These are phyloP conservation scores for Atkinsonella texensis DNA, from an alignment of 2,329 filamentous ascomycete species.

Conservation along the genomic window DNA sequence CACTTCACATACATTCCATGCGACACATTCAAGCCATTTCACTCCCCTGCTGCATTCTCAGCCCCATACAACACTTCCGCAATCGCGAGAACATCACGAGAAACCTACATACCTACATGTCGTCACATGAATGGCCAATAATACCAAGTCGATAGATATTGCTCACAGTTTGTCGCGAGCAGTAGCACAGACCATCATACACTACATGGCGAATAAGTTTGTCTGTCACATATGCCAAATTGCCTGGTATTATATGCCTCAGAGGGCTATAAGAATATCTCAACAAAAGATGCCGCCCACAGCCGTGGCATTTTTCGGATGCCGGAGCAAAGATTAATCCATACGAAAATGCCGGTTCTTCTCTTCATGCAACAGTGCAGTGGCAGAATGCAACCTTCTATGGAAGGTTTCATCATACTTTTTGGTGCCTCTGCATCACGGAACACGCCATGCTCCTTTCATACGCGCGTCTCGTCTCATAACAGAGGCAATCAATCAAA, in stretches of 20 bases:
- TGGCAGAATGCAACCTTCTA: background rate
- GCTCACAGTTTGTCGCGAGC: background rate
- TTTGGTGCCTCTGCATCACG: background rate
- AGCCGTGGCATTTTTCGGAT: background rate
- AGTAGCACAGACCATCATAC: background rate
- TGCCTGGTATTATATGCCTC: background rate
- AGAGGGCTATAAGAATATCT: background rate
- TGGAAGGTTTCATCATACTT: background rate
- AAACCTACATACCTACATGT: too few relatives aligned
- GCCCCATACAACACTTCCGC: too few relatives aligned
- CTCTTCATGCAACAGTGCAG: slow-evolving; percentile 1
- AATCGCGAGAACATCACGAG: too few relatives aligned
- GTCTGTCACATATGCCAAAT: background rate
- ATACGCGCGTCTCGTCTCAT: background rate
- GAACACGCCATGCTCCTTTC: background rate
- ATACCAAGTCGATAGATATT: slow-evolving; percentile 21
- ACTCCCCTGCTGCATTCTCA: too few relatives aligned
- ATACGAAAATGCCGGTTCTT: slow-evolving; percentile 8
- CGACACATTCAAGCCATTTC: background rate
- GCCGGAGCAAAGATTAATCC: slow-evolving; percentile 10
- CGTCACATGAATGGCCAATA: background rate
- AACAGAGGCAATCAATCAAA: background rate
- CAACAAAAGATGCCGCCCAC: slow-evolving; percentile 1
- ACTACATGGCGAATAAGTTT: background rate
- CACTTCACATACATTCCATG: too few relatives aligned